Evolutionary conservation across 1,284 basidiomycete genomes (phyloP).

Genomic region (Termitomyces sp.): DNA sequence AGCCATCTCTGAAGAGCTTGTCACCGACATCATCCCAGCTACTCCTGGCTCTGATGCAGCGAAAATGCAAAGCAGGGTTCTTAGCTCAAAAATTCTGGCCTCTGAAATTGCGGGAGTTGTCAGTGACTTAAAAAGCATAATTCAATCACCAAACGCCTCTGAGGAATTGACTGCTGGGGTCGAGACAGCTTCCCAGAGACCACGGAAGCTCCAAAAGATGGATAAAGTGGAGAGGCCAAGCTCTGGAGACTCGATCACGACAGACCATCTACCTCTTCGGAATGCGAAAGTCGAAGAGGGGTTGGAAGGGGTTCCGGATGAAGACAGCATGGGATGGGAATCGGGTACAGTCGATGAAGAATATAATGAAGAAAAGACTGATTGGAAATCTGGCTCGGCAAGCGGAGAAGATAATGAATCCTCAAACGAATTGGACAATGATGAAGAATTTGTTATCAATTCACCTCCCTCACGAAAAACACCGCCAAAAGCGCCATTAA

Average conservation of each 20-base stretch:
- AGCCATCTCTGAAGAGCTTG: slow-evolving; percentile 41
- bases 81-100: slow-evolving; percentile 74
- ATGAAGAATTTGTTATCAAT: slow-evolving; percentile 10
- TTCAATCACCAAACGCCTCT: slow-evolving; percentile 33
- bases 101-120: slow-evolving; percentile 53
- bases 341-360: slow-evolving; percentile 43
- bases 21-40: slow-evolving; percentile 25
- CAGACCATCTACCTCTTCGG: background rate
- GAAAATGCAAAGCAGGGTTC: slow-evolving; percentile 69
- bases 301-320: slow-evolving; percentile 20
- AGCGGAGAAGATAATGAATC: slow-evolving; percentile 9
- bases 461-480: slow-evolving; percentile 4
- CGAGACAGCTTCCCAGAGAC: slow-evolving; percentile 20
- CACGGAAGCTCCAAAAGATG: slow-evolving; percentile 21
- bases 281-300: slow-evolving; percentile 11
- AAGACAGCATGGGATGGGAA: slow-evolving; percentile 55
- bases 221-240: slow-evolving; percentile 26
- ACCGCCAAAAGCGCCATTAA: slow-evolving; percentile 14
- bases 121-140: slow-evolving; percentile 39
- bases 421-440: slow-evolving; percentile 23
- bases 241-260: background rate
- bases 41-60: slow-evolving; percentile 40
- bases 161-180: slow-evolving; percentile 20
- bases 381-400: slow-evolving; percentile 40
- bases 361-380: slow-evolving; percentile 27